A percentile compares a stretch with the other conserved stretches of the same genome.
Conservation (phyloP, 2,329 filamentous ascomycete genomes). For the Pseudonectria buxi region DNA sequence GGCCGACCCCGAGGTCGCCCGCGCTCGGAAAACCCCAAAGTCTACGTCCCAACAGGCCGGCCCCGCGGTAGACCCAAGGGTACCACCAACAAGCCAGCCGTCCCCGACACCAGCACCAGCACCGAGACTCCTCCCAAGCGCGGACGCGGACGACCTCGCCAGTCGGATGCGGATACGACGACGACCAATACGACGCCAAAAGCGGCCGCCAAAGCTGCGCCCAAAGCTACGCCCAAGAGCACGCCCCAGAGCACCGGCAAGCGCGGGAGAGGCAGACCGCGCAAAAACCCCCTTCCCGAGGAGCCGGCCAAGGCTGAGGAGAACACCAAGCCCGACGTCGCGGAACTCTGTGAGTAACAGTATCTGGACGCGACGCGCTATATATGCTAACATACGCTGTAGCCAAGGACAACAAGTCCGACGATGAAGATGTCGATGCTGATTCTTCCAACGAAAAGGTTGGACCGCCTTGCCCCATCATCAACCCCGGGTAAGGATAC, state of each 20-base stretch:
- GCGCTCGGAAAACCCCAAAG: conserved; percentile 27
- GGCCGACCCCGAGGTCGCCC: conserved; percentile 40
- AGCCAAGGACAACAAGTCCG: background rate
- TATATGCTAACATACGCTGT: too few relatives aligned
- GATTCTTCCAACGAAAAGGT: background rate
- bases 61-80: conserved; percentile 43
- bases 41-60: conserved; percentile 35
- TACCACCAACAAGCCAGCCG: conserved; percentile 13
- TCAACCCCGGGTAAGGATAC: too few relatives aligned
- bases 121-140: too few relatives aligned
- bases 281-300: conserved; percentile 18
- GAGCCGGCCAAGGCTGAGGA: conserved; percentile 17
- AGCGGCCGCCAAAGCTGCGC: conserved; percentile 3
- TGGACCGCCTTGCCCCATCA: too few relatives aligned
- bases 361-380: background rate
- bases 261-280: conserved; percentile 27
- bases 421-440: conserved; percentile 2
- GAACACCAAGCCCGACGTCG: conserved; percentile 12
- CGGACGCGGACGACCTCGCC: conserved; percentile 27
- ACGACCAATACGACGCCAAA: conserved; percentile 13
- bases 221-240: too few relatives aligned
- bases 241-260: conserved; percentile 6
- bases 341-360: conserved; percentile 7
- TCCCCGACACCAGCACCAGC: conserved; percentile 12
- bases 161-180: conserved; percentile 11